Evolutionary conservation across 176 grass and related monocot genomes (phyloP), one percentile per base, ranked within the genome.

Genomic region (Triticum timopheevii): DNA sequence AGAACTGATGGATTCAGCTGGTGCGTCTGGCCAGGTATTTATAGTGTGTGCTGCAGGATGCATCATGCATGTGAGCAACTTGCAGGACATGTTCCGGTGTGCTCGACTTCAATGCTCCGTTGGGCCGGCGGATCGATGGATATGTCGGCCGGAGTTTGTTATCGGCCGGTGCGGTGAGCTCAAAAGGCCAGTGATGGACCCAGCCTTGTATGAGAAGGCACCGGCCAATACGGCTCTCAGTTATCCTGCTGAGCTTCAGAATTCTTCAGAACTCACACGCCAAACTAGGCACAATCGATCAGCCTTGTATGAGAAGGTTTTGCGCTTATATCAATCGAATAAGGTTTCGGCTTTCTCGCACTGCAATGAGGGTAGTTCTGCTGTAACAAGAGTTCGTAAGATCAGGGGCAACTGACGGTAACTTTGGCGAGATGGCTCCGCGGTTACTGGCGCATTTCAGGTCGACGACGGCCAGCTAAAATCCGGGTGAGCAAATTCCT

Each of bases 141-240:
- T 73, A 54, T 58, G 13, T 52, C 84, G 40, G 73, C 38, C 42
- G 56, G 74, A 79, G 58, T 58, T 74, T 73, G 84, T 87, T 78
- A 87, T 87, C 61, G 66, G 74, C 89, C 74, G 74, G 80, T 59
- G 80, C 65, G 74, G 66, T 66, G 80, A 90, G 74, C 84, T 76
- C 84, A 20, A 83, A 65, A 73, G 65, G 66, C 65, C 17, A 27
- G 58, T 73, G 79, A 77, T 27, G 88, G 62, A 25, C 62, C 59
- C 1, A 10, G 23, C 17, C 71, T 45, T 74, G 3, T 3, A 47
- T 74, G n/a, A 59, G 16, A 69, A 59, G 77, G 35, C 62, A 73
- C 58, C 27, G 52, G 83, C 61, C 71, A 19, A 49, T 35, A 69
- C 22, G 47, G 27, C 8, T 40, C 16, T 84, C 82, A 27, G 81